Evolutionary conservation across 208 protist genomes (phyloP), one percentile per base, ranked within the genome.

Genomic region (Angomonas ambiguus): DNA sequence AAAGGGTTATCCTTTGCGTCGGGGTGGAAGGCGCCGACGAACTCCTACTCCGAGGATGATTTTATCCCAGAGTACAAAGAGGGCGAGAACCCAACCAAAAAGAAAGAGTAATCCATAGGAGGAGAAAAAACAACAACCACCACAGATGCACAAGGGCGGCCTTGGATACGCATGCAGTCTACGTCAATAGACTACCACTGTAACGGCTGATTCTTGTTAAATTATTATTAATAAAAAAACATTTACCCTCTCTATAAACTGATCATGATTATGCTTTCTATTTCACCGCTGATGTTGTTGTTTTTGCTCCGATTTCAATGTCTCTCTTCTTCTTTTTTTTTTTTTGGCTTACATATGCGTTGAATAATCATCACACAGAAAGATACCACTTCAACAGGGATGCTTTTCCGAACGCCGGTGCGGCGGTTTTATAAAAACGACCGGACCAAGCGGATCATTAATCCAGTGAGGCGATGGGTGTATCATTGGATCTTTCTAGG

Each of bases 391-490:
- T n/a, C n/a, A n/a, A n/a, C n/a, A n/a, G 2, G 53, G 6, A 65
- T 34, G 20, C 28, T 84, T 24, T 58, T 69, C 2, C 24, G 11
- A 0, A 71, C 71, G 16, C 35, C 63, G 2, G 18, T 49, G 8
- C 22, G 67, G 20, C 55, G 32, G 11, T 94, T 90, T 76, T 90
- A 84, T 68, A 85, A 82, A 34, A 86, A 77, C 71, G 63, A 85
- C 61, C 57, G 65, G 31, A 32, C 38, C 32, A 59, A 60, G 10
- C 45, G 63, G 8, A 69, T 87, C 30, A 71, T 55, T 13, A 86
- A 93, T 69, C 89, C 89, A 11, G 65, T 86, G 62, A 76, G 86
- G 32, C 86, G 85, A 1, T 95, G 86, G 85, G 28, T 92, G 6
- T 92, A 92, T 67, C 76, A 91, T 67, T 87, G 81, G 62, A 18